These are phyloP conservation scores for Suillus cothurnatus DNA, from an alignment of 768 basidiomycete genomes.

Conservation along the genomic window DNA sequence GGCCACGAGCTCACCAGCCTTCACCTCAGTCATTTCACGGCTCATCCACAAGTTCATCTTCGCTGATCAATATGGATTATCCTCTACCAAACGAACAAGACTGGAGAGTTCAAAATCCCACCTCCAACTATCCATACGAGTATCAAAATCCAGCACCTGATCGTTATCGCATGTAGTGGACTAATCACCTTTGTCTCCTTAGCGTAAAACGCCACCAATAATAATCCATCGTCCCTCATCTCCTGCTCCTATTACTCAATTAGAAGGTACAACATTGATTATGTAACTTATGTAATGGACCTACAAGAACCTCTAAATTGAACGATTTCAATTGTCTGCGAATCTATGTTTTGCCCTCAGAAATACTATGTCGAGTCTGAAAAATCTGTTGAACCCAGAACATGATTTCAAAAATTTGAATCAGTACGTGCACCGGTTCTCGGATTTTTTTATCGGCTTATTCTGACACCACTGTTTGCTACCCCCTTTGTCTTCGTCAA, in stretches of 20 bases:
- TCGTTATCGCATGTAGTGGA: slow-evolving; percentile 25
- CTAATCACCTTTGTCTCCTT: neutral
- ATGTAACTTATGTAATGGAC: slow-evolving; percentile 33
- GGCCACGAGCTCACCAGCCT: slow-evolving; percentile 45
- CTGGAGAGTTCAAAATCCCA: slow-evolving; percentile 22
- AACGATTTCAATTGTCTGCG: slow-evolving; percentile 18
- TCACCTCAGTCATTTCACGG: slow-evolving; percentile 17
- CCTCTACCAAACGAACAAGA: slow-evolving; percentile 13
- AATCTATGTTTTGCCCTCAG: slow-evolving; percentile 23
- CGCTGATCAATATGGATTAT: slow-evolving; percentile 22
- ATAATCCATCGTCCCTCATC: neutral
- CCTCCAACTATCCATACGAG: slow-evolving; percentile 22
- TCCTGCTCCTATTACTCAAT: neutral
- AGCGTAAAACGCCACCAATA: slow-evolving; percentile 8
- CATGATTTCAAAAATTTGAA: slow-evolving; percentile 38
- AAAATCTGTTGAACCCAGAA: slow-evolving; percentile 59
- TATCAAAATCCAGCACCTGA: slow-evolving; percentile 19
- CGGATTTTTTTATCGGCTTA: slow-evolving; percentile 9
- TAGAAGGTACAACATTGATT: slow-evolving; percentile 17
- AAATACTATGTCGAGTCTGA: slow-evolving; percentile 54
- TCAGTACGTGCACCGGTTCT: slow-evolving; percentile 40
- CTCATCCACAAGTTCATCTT: slow-evolving; percentile 9
- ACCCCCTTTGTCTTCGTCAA: slow-evolving; percentile 33
- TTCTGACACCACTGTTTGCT: slow-evolving; percentile 15
- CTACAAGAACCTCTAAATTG: slow-evolving; percentile 30